Base-by-base conservation (phyloP, 371 early-diverging fungal genomes). In the Mortierella sp. region DNA sequence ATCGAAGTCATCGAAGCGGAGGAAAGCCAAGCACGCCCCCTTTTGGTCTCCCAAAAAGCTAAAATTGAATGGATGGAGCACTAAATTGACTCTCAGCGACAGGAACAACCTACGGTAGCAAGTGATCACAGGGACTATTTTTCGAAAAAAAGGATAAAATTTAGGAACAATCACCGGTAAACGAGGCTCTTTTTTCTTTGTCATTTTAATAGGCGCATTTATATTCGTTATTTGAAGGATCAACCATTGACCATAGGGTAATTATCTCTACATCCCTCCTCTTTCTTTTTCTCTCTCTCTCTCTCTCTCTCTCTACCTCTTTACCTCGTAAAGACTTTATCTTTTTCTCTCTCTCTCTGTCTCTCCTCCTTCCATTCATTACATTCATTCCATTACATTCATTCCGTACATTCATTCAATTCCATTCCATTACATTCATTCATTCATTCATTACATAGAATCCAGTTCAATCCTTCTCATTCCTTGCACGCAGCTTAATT, bases 281-380 rank as follows among this genome's bases (percentile, higher is more conserved):
- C 32, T 19, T 33, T 64, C 60, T 59, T 33, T 63, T 38, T 50
- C 57, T 57, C 24, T 40, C 28, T 28, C 22, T 40, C 53, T 53
- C n/a, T 50, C 38, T 32, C 70, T 13, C 61, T 70, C 43, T 15
- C 58, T 58, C 38, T 48, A n/a, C n/a, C n/a, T n/a, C n/a, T n/a
- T n/a, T 15, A 16, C 43, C 48, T 55, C 22, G 16, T 36, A 15
- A 13, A 33, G 9, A 1, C 45, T 11, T 60, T 60, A 50, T 36
- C 24, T 53, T 40, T 53, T 32, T 50, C 38, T 32, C 70, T 13
- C 61, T 70, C 43, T 15, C 58, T 58, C 38, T 48, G 53, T 70
- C 43, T 15, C 58, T 58, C 38, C 36, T 41, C 58, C 70, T 62
- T 62, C 64, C 57, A 33, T 43, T 40, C 32, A 15, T 11, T 33